Base-by-base conservation (phyloP, 768 basidiomycete species). In the Termitomyces sp. region DNA sequence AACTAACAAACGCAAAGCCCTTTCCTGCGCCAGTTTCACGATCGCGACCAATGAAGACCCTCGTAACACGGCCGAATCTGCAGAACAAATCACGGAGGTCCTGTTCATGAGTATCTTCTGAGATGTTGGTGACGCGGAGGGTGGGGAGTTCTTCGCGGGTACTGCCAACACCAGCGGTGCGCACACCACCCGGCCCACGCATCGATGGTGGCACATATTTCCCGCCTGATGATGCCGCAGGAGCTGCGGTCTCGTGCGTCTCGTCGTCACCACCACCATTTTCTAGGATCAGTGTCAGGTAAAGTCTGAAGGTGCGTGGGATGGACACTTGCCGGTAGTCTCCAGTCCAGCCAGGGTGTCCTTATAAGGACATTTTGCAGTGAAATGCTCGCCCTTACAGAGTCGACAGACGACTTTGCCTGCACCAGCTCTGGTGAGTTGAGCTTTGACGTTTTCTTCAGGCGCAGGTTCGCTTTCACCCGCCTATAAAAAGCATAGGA, bases 331-430 rank as follows among this genome's bases (percentile, higher is more conserved):
- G 80, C 86, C 86, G 5, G 75, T 73, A 12, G 76, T 77, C 51
- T 85, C 90, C 47, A 94, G 76, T 3, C 84, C 89, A 10, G 86
- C 87, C 14, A 99, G 81, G 9, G 90, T 89, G 65, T 98, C 94
- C 74, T 94, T 97, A 81, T 94, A 95, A 6, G 97, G 97, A 80
- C 97, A 98, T 72, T 95, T 94, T 60, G 94, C 90, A 14, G 97
- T 99, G 73, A 95, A 98, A 76, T 98, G 97, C 61, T 89, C 90
- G 52, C 96, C 97, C 68, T 96, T 92, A 76, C 97, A 98, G 54
- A 97, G 75, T 61, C 97, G 82, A 80, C 97, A 99, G 43, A 80
- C 73, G 60, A 99, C 91, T 68, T 94, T 94, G 67, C 93, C 93
- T 21, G 85, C 85, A 58, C 92, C 93, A 1, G 85, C 82, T 54